A percentile compares a stretch with the other conserved stretches of the same genome.
phyloP scores from a whole-genome alignment of 2,329 filamentous ascomycete genomes.

The Cladosporium sp. region DNA sequence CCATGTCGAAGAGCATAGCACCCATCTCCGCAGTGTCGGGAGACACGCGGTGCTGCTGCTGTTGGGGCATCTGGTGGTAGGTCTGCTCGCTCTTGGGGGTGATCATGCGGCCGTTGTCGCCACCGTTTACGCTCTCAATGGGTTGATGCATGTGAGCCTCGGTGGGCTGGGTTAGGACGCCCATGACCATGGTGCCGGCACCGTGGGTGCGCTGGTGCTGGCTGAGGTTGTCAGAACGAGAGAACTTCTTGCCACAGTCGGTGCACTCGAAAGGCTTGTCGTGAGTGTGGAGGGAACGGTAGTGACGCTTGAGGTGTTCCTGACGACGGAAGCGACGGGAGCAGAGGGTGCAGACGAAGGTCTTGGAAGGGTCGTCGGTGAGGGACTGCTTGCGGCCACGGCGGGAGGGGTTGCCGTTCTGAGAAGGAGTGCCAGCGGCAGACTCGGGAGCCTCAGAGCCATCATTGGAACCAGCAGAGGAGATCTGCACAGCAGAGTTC shows the following conservation, averaged over 20 bases:
- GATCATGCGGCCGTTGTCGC: conserved; percentile 32
- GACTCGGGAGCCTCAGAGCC: conserved; percentile 27
- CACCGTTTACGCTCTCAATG: conserved; percentile 32
- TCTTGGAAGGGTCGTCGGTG: conserved; percentile 97
- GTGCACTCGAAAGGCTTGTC: conserved; percentile 98
- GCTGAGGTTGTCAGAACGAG: conserved; percentile 91
- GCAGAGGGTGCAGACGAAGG: conserved; percentile 94
- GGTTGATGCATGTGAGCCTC: conserved; percentile 27
- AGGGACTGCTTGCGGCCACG: conserved; percentile 97
- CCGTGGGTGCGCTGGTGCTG: conserved; percentile 95
- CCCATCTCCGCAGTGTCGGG: conserved; percentile 63
- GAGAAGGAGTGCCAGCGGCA: conserved; percentile 26
- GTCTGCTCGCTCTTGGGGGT: conserved; percentile 31
- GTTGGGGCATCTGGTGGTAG: conserved; percentile 19
- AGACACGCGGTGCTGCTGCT: conserved; percentile 25
- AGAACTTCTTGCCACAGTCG: conserved; percentile 99
- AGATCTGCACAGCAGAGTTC: conserved; percentile 36
- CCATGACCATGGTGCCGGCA: conserved; percentile 85
- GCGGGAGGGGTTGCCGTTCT: conserved; percentile 64
- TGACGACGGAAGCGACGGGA: conserved; percentile 96
- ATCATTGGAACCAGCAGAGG: conserved; percentile 38
- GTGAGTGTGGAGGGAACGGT: conserved; percentile 94
- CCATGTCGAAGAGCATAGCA: conserved; percentile 71
- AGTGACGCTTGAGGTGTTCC: conserved; percentile 98
- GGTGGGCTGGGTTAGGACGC: conserved; percentile 60